Evolutionary conservation across 2,329 filamentous ascomycete genomes (phyloP).

Genomic region (Epichloe sylvatica): DNA sequence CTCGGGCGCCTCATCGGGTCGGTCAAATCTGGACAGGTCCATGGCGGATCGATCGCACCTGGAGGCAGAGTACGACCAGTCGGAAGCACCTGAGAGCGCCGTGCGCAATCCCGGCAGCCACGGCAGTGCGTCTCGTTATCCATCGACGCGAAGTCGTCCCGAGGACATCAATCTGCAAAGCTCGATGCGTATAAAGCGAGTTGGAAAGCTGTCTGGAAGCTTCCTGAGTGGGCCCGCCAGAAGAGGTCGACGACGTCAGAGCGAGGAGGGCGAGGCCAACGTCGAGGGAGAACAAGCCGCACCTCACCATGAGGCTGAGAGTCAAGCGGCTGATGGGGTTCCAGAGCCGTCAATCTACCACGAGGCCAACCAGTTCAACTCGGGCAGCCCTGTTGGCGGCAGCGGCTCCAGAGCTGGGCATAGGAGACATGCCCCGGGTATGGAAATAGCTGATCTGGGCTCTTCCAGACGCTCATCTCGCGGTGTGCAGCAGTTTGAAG

Average conservation of each 20-base stretch:
- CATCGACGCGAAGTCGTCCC: conserved; percentile 35
- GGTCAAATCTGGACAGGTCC: conserved; percentile 21
- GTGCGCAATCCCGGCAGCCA: conserved; percentile 34
- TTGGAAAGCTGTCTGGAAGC: conserved; percentile 60
- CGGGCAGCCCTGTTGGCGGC: conserved; percentile 44
- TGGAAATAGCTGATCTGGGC: conserved; percentile 20
- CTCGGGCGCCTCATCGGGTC: conserved; percentile 23
- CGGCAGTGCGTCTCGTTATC: conserved; percentile 39
- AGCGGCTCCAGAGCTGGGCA: conserved; percentile 29
- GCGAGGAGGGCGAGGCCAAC: conserved; percentile 44
- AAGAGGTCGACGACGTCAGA: conserved; percentile 53
- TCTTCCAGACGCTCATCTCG: conserved; percentile 20
- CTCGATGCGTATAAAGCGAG: conserved; percentile 64
- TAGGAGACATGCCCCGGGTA: conserved; percentile 25
- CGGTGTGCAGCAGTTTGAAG: conserved; percentile 9
- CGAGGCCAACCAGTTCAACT: conserved; percentile 32
- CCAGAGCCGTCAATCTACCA: conserved; percentile 31
- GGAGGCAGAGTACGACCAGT: conserved; percentile 32
- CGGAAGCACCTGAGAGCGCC: conserved; percentile 36
- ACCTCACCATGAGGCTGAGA: conserved; percentile 29
- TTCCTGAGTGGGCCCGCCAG: conserved; percentile 71
- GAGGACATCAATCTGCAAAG: conserved; percentile 57
- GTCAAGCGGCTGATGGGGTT: conserved; percentile 24
- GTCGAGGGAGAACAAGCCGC: conserved; percentile 27
- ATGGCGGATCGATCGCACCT: conserved; percentile 19